Evolutionary conservation across 2,329 filamentous ascomycete genomes (phyloP).

Genomic region (Epichloe hybrida): DNA sequence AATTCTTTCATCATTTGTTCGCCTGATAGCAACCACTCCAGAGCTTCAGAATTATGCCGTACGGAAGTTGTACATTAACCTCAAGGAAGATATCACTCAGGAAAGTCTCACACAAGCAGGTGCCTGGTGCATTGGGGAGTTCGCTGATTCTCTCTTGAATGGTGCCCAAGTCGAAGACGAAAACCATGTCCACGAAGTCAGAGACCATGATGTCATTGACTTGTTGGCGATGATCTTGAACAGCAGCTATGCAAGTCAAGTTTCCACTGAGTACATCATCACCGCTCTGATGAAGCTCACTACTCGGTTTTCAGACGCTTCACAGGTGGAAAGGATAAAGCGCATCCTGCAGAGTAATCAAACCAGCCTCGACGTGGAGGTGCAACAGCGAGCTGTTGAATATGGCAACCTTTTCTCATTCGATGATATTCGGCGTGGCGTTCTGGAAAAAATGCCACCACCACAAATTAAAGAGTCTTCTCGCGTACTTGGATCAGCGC

Average conservation of each 20-base stretch:
- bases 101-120: constrained; percentile 88
- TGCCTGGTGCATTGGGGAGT: constrained; percentile 96
- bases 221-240: constrained; percentile 85
- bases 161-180: constrained; percentile 91
- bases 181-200: constrained; percentile 67
- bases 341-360: constrained; percentile 65
- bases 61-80: constrained; percentile 79
- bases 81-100: constrained; percentile 96
- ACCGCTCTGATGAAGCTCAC: constrained; percentile 93
- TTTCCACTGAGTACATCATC: constrained; percentile 89
- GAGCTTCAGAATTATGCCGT: constrained; percentile 94
- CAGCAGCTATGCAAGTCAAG: constrained; percentile 85
- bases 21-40: constrained; percentile 84
- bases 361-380: constrained; percentile 82
- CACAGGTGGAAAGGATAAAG: constrained; percentile 78
- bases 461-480: constrained; percentile 96
- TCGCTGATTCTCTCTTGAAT: constrained; percentile 75
- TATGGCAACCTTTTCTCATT: constrained; percentile 90
- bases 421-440: constrained; percentile 75
- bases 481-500: constrained; percentile 71
- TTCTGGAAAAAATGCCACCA: constrained; percentile 90
- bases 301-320: constrained; percentile 66
- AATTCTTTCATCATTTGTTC: constrained; percentile 91
- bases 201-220: constrained; percentile 81
- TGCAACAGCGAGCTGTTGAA: constrained; percentile 91